A percentile compares a stretch with the other conserved stretches of the same genome.
Conservation (phyloP, 2,329 filamentous ascomycete genomes). For the Penicillium crustosum region DNA sequence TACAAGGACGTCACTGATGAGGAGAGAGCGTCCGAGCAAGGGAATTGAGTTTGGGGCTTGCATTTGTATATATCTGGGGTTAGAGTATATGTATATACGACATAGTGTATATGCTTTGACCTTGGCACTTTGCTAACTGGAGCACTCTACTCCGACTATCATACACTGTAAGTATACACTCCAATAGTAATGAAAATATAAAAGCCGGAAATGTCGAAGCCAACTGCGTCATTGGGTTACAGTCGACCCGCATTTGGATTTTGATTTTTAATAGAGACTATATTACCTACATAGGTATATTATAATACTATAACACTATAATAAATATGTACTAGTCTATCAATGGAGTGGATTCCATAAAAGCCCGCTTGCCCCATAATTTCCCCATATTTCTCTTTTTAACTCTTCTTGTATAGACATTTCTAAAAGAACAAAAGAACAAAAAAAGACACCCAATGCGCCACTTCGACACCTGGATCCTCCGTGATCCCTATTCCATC, state of each 20-base stretch:
- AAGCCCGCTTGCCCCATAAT: constrained; percentile 10
- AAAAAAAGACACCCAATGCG: constrained; percentile 17
- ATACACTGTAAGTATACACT: too few relatives aligned
- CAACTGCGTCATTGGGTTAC: constrained; percentile 30
- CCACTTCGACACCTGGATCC: constrained; percentile 42
- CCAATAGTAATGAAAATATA: too few relatives aligned
- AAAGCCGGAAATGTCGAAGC: background rate
- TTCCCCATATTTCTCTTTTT: constrained; percentile 8
- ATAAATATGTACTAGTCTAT: too few relatives aligned
- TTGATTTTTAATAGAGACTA: background rate
- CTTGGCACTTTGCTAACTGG: background rate
- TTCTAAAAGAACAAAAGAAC: background rate
- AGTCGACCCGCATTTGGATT: constrained; percentile 9
- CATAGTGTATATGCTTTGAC: background rate
- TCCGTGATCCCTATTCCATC: constrained; percentile 42
- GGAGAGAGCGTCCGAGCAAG: background rate
- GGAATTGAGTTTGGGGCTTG: constrained; percentile 10
- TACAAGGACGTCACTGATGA: constrained; percentile 9
- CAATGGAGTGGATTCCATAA: background rate
- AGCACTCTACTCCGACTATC: background rate
- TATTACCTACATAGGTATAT: too few relatives aligned
- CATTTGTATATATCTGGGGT: too few relatives aligned
- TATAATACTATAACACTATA: background rate
- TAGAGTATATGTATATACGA: background rate
- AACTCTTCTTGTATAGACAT: background rate